Evolutionary conservation across 441 rosid genomes (phyloP).

Genomic region (Rhodomyrtus psidioides): DNA sequence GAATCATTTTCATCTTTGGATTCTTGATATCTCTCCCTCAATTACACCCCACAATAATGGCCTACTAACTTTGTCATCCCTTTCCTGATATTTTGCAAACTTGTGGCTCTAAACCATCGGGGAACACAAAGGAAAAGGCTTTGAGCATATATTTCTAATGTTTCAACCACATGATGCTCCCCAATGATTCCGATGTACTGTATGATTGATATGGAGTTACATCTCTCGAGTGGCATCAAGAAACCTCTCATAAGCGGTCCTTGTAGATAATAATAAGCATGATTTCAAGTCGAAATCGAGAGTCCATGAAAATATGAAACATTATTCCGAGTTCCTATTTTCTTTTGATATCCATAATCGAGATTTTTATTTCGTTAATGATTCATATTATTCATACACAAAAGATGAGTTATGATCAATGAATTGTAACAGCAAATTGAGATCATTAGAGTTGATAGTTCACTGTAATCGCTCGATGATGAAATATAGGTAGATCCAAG

Average conservation of each 20-base stretch:
- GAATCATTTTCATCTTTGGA: not conserved
- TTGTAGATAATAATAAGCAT: no score
- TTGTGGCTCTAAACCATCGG: not conserved
- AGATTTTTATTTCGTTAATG: no score
- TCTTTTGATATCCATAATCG: no score
- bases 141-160: not conserved
- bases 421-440: no score
- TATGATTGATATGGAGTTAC: not conserved
- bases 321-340: no score
- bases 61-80: no score
- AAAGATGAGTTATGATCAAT: no score
- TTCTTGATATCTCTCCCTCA: not conserved
- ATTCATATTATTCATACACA: no score
- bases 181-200: not conserved
- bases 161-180: not conserved
- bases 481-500: no score
- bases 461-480: no score
- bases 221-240: not conserved
- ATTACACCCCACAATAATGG: not conserved
- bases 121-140: not conserved
- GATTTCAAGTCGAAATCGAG: no score
- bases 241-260: not conserved
- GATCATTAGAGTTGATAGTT: no score
- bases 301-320: accelerated
- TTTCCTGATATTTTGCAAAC: not conserved